Evolutionary conservation across 192 early-diverging fungal genomes (phyloP).

Genomic region (Dissophora ornata): DNA sequence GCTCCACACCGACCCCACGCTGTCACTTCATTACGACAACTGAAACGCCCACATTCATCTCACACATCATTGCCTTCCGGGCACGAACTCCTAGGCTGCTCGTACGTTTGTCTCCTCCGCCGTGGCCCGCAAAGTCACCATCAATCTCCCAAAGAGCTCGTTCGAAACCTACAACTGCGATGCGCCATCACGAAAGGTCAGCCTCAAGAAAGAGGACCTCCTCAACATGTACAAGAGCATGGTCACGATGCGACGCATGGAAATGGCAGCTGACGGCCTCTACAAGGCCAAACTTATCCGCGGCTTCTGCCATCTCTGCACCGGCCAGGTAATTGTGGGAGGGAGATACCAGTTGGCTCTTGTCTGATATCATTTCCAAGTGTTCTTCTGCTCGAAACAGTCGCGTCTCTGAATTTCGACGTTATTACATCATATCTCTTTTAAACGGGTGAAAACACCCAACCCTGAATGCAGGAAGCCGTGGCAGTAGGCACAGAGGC

Average conservation of each 20-base stretch:
- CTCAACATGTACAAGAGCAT: slow-evolving; percentile 87
- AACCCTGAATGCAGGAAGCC: slow-evolving; percentile 68
- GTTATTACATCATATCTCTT: too few species aligned
- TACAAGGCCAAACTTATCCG: slow-evolving; percentile 96
- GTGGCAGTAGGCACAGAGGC: slow-evolving; percentile 90
- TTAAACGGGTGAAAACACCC: neutral
- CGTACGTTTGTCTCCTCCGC: slow-evolving; percentile 16
- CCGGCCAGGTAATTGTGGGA: slow-evolving; percentile 91
- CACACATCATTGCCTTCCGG: too few species aligned
- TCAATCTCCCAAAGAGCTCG: slow-evolving; percentile 74
- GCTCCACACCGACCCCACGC: too few species aligned
- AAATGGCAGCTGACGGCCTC: slow-evolving; percentile 89
- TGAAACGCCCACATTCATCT: neutral
- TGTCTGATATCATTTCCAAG: too few species aligned
- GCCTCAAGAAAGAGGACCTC: slow-evolving; percentile 74
- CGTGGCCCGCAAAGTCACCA: slow-evolving; percentile 22
- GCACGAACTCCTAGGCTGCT: too few species aligned
- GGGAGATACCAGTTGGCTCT: too few species aligned
- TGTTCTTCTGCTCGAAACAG: too few species aligned
- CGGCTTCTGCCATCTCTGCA: slow-evolving; percentile 98
- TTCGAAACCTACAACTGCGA: slow-evolving; percentile 89
- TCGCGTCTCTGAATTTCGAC: too few species aligned
- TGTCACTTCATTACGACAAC: too few species aligned
- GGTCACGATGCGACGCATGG: slow-evolving; percentile 88
- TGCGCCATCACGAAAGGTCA: slow-evolving; percentile 66